Evolutionary conservation across 805 yeast genomes (phyloP).

Genomic region (Candida ulmi): DNA sequence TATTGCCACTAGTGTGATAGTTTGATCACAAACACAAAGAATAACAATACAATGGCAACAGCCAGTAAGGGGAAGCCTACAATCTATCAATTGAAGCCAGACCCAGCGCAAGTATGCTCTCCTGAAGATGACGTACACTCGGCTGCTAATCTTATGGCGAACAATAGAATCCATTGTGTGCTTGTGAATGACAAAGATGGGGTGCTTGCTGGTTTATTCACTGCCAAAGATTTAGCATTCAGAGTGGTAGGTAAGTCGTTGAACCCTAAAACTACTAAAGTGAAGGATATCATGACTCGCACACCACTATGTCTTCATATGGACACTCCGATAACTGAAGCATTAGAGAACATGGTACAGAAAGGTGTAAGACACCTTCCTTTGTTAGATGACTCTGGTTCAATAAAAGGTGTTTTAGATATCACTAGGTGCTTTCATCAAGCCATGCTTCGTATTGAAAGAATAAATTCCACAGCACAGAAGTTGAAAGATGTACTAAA

Average conservation of each 20-base stretch:
- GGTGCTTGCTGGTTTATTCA: conserved; percentile 33
- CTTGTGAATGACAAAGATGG: conserved; percentile 25
- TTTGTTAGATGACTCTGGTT: conserved; percentile 28
- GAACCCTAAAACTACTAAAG: conserved; percentile 23
- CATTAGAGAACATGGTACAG: conserved; percentile 36
- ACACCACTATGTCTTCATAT: conserved; percentile 31
- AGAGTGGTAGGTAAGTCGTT: conserved; percentile 30
- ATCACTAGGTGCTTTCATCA: conserved; percentile 43
- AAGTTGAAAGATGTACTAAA: conserved; percentile 24
- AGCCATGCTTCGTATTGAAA: conserved; percentile 38
- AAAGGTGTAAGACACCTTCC: conserved; percentile 40
- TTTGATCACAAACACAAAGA: not conserved
- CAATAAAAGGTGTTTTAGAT: conserved; percentile 38
- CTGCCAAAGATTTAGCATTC: conserved; percentile 43
- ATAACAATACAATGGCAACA: not conserved
- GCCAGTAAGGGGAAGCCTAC: conserved; percentile 3
- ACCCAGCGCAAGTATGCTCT: conserved; percentile 30
- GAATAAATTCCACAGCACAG: conserved; percentile 32
- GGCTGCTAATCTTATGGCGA: conserved; percentile 33
- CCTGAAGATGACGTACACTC: conserved; percentile 27
- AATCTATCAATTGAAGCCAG: conserved; percentile 26
- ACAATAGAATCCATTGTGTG: conserved; percentile 35
- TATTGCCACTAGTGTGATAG: too few species aligned
- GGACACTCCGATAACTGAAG: conserved; percentile 35
- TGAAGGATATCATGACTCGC: conserved; percentile 34